Evolutionary conservation across 306 rosid genomes (phyloP), one percentile per base, ranked within the genome.

Genomic region (Cicer cuneatum): DNA sequence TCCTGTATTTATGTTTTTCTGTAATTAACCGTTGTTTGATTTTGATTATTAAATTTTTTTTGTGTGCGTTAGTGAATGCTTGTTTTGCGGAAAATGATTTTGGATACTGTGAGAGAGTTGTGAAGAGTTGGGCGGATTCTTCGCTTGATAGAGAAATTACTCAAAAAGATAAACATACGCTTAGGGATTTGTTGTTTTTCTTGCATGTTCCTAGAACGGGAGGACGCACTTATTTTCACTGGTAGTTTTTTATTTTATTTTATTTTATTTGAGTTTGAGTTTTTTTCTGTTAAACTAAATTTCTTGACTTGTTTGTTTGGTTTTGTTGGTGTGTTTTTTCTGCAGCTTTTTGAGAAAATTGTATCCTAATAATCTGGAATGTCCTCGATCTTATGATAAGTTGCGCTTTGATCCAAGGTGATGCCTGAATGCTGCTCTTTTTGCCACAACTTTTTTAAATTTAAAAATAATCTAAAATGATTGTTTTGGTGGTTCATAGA

Each of bases 391-490:
- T 46, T 95, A 95, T 77, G 98, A 92, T 83, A 95, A 81, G 88
- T 87, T 95, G 83, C 98, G 87, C 42, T 92, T 95, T 78, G 93
- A 95, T 87, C 98, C 99, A n/a, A 92, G 99, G 99, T 92, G 71
- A 51, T 52, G 66, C 66, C 61, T 37, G 18, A 39, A 18, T 42
- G 39, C 18, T 18, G 10, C 7, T 47, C 19, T 43, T 63, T 9
- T 62, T 73, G 2, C 66, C 19, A 16, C 43, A 7, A 13, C 71
- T 59, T 41, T 72, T 15, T 15, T 4, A 7, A 29, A 29, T 29
- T 29, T 29, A 29, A 29, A 29, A 29, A 63, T 2, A 16, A 16
- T 53, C 59, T 53, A 40, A 64, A 47, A 8, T 71, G 59, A 56
- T 60, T 21, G 38, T 49, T 58, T 73, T 77, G 35, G 54, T 46